Percentiles rank a stretch among this genome's conserved stretches.
Conservation (phyloP, 139 green algal species). For the Chlamydomonas eustigma region DNA sequence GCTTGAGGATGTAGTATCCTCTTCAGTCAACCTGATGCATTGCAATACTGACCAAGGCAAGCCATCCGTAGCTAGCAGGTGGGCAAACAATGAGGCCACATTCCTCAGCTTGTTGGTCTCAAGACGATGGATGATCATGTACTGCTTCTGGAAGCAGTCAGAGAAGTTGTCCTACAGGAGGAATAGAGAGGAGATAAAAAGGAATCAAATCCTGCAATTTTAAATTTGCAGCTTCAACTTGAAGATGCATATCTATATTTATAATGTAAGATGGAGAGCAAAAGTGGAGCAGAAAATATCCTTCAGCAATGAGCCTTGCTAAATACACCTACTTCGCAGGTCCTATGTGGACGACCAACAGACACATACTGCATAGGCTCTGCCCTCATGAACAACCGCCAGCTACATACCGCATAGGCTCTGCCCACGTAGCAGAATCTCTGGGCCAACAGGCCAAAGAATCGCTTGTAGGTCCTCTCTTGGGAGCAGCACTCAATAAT, state of each 20-base stretch:
- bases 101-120: slow-evolving; percentile 99
- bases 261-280: too few relatives aligned
- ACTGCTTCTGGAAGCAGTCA: slow-evolving; percentile 87
- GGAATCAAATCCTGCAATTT: too few relatives aligned
- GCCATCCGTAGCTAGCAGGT: slow-evolving; percentile 86
- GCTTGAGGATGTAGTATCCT: slow-evolving; percentile 93
- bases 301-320: too few relatives aligned
- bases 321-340: too few relatives aligned
- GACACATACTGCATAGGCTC: too few relatives aligned
- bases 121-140: slow-evolving; percentile 91
- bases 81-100: slow-evolving; percentile 92
- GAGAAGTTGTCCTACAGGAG: slow-evolving; percentile 68
- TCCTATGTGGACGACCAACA: too few relatives aligned
- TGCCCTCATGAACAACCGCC: too few relatives aligned
- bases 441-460: slow-evolving; percentile 93
- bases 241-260: too few relatives aligned
- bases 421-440: slow-evolving; percentile 59
- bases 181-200: neutral
- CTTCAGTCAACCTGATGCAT: slow-evolving; percentile 90
- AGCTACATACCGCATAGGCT: neutral
- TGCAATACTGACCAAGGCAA: slow-evolving; percentile 84
- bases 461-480: slow-evolving; percentile 86
- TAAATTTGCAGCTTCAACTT: too few relatives aligned
- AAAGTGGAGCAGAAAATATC: too few relatives aligned
- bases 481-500: slow-evolving; percentile 91